Base-by-base conservation (phyloP, 1,284 basidiomycete species). In the Cryptococcus sp. region DNA sequence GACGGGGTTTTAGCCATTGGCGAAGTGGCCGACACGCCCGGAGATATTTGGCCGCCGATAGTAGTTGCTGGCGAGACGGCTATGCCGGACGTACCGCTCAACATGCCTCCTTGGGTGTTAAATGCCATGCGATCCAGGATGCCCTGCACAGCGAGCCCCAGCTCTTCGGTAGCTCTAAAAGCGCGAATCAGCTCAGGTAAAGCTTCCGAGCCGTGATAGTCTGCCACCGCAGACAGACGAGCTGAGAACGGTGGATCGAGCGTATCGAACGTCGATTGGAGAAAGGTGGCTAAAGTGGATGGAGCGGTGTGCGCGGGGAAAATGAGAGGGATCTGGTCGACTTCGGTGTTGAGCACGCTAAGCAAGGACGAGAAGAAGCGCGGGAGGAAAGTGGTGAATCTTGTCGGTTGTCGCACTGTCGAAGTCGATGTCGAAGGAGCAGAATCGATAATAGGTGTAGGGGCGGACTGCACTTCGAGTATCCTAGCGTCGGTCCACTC, bases 181-280 rank as follows among this genome's bases (percentile, higher is more conserved):
- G 85, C 80, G 5, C 81, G 74, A 48, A 95, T 89, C 31, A 95
- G 79, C 56, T 89, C 86, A 2, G 83, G 81, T 5, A 96, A 80
- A 10, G 85, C 84, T 5, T 80, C 65, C 16, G 87, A 78, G 8
- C 87, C 87, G 66, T 89, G 82, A 64, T 86, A 80, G 11, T 86
- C 84, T 10, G 84, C 82, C 31, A 91, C 80, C 1, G 84, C 81
- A 7, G 86, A 83, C 38, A 97, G 82, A 5, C 91, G 85, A 61
- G 91, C 86, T 4, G 87, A 82, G 57, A 92, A 84, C 1, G 89
- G 87, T 0, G 93, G 94, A 50, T 88, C 84, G 7, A 96, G 84
- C 1, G 76, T 82, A 31, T 88, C 87, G 47, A 95, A 80, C 3
- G 87, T 88, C 16, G 89, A 88, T 25, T 88, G 87, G 61, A 95